A percentile compares a stretch with the other conserved stretches of the same genome.
Conservation (phyloP, 306 rosid species). For the Sphenostylis stenocarpa region DNA sequence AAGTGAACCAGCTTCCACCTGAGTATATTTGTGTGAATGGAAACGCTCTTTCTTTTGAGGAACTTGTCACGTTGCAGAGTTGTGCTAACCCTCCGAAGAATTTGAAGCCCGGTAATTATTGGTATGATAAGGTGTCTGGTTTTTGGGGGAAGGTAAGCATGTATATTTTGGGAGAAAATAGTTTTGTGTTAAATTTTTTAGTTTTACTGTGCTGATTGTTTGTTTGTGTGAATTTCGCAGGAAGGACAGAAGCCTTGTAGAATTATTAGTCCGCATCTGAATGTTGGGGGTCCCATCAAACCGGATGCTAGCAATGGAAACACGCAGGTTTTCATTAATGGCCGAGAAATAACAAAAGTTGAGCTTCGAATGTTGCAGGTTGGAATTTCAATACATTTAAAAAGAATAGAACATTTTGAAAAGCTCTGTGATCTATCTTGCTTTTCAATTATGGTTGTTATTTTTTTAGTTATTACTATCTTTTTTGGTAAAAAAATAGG, state of each 20-base stretch:
- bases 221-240: constrained; percentile 47
- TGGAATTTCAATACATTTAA: constrained; percentile 29
- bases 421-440: background rate
- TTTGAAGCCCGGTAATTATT: constrained; percentile 91
- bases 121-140: constrained; percentile 99
- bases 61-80: constrained; percentile 61
- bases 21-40: constrained; percentile 83
- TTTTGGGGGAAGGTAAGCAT: constrained; percentile 96
- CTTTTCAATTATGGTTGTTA: background rate
- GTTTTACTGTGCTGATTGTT: background rate
- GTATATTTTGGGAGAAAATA: background rate
- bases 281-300: constrained; percentile 81
- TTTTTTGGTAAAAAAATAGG: background rate
- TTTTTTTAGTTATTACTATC: background rate
- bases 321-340: constrained; percentile 92
- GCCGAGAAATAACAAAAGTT: constrained; percentile 87
- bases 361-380: constrained; percentile 99
- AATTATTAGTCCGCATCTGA: constrained; percentile 84
- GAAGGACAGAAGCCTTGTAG: constrained; percentile 94
- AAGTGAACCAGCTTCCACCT: constrained; percentile 90
- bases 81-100: constrained; percentile 87
- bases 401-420: background rate
- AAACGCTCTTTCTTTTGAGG: constrained; percentile 73
- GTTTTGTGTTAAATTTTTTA: background rate
- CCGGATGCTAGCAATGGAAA: constrained; percentile 90